A percentile compares a stretch with the other conserved stretches of the same genome.
These are phyloP conservation scores for Fusarium protoensiforme DNA, from an alignment of 2,329 filamentous ascomycete genomes.

Conservation along the genomic window DNA sequence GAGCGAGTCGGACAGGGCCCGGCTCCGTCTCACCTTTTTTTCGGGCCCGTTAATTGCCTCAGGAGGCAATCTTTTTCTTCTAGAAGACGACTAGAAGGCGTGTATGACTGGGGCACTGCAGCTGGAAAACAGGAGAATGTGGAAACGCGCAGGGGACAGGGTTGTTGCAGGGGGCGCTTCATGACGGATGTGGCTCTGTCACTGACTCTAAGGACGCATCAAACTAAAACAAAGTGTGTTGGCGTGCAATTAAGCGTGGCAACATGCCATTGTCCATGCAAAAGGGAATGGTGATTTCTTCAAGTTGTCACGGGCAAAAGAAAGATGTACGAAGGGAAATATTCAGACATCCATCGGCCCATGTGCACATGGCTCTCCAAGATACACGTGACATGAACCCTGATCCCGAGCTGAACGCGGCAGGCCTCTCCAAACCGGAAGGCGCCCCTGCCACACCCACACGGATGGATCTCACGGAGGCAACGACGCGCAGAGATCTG, in stretches of 20 bases:
- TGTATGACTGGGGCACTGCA: background rate
- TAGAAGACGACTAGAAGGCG: conserved; percentile 40
- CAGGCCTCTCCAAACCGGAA: background rate
- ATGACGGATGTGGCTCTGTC: background rate
- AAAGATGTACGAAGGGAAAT: background rate
- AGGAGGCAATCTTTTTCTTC: conserved; percentile 19
- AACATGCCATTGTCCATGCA: background rate
- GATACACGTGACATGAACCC: background rate
- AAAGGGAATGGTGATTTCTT: background rate
- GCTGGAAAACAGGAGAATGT: conserved; percentile 5
- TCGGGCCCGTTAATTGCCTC: conserved; percentile 3
- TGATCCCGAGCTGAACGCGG: background rate
- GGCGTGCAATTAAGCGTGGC: background rate
- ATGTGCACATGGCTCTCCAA: background rate
- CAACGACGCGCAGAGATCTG: background rate
- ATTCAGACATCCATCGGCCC: background rate
- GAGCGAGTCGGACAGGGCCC: conserved; percentile 23
- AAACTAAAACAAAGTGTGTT: conserved; percentile 1
- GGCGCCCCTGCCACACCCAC: background rate
- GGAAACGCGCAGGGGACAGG: conserved; percentile 9
- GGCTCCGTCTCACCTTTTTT: background rate
- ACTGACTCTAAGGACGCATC: background rate
- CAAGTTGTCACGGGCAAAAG: background rate
- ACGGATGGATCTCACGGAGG: conserved; percentile 4
- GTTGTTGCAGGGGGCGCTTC: background rate